Base-by-base conservation (phyloP, 768 basidiomycete species). In the Kwoniella sp. region DNA sequence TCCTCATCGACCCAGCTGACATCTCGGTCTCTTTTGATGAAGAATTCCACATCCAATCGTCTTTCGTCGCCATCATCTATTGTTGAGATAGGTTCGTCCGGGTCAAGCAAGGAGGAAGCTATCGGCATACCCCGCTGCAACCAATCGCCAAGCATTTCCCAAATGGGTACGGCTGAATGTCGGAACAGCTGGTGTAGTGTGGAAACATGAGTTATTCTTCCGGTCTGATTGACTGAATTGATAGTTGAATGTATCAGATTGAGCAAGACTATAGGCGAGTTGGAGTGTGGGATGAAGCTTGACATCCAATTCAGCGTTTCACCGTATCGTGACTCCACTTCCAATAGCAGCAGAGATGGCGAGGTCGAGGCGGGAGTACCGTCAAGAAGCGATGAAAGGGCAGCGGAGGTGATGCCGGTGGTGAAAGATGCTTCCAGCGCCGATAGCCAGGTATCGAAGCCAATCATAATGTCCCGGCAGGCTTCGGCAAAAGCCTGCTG, bases 1-100 rank as follows among this genome's bases (percentile, higher is more conserved):
- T 77, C 75, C 55, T 77, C 75, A 47, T 77, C 75, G 3, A 63
- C 63, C 75, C 75, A 77, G 13, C 69, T 65, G 37, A 74, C 73
- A 58, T 77, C 75, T 27, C 65, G 40, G 58, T 77, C 71, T 24
- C 70, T 44, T 21, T 63, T 47, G 40, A 77, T 59, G 30, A 64
- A 72, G 66, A 74, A 77, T 37, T 76, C 74, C 10, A 51, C 24
- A n/a, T 70, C 63, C 17, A 76, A 48, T 19, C 12, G 5, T 27
- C 63, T 19, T 36, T 70, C 70, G 2, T 55, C 55, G 6, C 59
- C 63, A 6, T 69, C 66, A 27, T 46, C 58, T 9, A 26, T 8
- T 1, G 52, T 8, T 17, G 52, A 33, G 4, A 22, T 8, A 5
- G 52, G 40, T 30, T 47, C 46, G 47, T 67, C 66, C 2, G 49